Percentiles rank a stretch among this genome's conserved stretches.
Evolutionary conservation across 306 rosid species (phyloP).

Genomic region (Quercus parvula): DNA sequence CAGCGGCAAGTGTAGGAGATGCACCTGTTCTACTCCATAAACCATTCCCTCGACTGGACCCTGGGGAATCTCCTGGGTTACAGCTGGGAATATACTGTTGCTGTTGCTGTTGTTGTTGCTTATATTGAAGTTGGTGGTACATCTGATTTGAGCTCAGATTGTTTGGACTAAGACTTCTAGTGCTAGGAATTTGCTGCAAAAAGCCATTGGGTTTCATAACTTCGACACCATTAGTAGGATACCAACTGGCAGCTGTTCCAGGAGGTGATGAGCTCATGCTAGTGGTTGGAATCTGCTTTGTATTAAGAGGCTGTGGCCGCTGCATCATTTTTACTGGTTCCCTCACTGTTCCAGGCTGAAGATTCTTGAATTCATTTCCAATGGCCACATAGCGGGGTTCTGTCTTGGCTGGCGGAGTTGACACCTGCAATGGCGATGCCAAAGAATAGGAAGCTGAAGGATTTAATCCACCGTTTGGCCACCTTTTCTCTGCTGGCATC

Average conservation of each 20-base stretch:
- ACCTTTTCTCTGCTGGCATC: slow-evolving; percentile 58
- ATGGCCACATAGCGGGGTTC: slow-evolving; percentile 57
- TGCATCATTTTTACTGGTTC: slow-evolving; percentile 78
- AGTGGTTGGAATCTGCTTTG: slow-evolving; percentile 54
- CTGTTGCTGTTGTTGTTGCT: slow-evolving; percentile 32
- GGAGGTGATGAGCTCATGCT: slow-evolving; percentile 83
- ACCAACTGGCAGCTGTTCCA: slow-evolving; percentile 60
- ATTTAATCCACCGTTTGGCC: slow-evolving; percentile 59
- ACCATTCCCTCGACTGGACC: slow-evolving; percentile 50
- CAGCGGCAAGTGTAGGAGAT: slow-evolving; percentile 70
- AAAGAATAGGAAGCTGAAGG: slow-evolving; percentile 64
- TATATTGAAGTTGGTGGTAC: slow-evolving; percentile 78
- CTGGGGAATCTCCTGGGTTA: slow-evolving; percentile 56
- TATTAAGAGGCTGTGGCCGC: slow-evolving; percentile 70
- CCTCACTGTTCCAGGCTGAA: slow-evolving; percentile 62
- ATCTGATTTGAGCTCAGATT: slow-evolving; percentile 58
- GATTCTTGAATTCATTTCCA: slow-evolving; percentile 63
- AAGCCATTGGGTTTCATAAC: slow-evolving; percentile 59
- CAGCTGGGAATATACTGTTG: slow-evolving; percentile 54
- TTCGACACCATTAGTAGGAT: slow-evolving; percentile 54
- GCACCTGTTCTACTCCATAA: slow-evolving; percentile 63
- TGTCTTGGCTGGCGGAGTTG: slow-evolving; percentile 51
- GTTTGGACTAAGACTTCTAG: slow-evolving; percentile 54
- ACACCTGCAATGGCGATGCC: slow-evolving; percentile 57
- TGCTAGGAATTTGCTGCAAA: slow-evolving; percentile 54